phyloP scores from a whole-genome alignment of 768 basidiomycete genomes.

The Leucocoprinus leucothites region DNA sequence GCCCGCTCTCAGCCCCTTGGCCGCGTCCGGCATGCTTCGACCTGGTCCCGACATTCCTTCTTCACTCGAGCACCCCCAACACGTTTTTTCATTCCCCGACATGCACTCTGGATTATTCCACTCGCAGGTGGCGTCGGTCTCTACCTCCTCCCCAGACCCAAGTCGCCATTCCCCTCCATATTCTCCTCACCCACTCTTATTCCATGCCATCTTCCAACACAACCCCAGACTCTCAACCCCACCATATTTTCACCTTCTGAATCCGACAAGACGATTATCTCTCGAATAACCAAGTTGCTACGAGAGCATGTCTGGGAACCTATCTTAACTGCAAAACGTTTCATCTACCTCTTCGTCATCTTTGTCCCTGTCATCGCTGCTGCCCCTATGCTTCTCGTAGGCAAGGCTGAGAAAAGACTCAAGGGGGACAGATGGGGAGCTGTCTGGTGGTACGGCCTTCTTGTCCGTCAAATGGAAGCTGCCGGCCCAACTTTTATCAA shows the following conservation, averaged over 20 bases:
- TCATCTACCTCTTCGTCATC: slow-evolving; percentile 76
- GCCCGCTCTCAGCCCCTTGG: slow-evolving; percentile 7
- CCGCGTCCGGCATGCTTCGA: slow-evolving; percentile 15
- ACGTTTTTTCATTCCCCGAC: slow-evolving; percentile 23
- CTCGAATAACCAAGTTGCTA: slow-evolving; percentile 45
- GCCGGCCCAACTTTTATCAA: slow-evolving; percentile 98
- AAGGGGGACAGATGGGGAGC: slow-evolving; percentile 88
- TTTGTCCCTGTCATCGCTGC: slow-evolving; percentile 87
- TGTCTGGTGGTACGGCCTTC: slow-evolving; percentile 94
- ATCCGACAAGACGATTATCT: slow-evolving; percentile 42
- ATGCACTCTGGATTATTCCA: slow-evolving; percentile 54
- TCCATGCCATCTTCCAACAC: slow-evolving; percentile 29
- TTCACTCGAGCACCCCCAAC: slow-evolving; percentile 29
- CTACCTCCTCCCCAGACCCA: slow-evolving; percentile 41
- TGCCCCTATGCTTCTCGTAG: slow-evolving; percentile 80
- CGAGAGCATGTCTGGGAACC: slow-evolving; percentile 76
- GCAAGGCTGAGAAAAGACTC: slow-evolving; percentile 47
- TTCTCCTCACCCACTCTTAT: slow-evolving; percentile 48
- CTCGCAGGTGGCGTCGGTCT: slow-evolving; percentile 52
- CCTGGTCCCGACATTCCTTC: slow-evolving; percentile 25
- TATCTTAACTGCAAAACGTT: slow-evolving; percentile 75
- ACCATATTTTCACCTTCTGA: slow-evolving; percentile 71
- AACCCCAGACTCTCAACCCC: slow-evolving; percentile 18
- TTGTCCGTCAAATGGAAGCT: slow-evolving; percentile 86
- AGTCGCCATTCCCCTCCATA: slow-evolving; percentile 36